Base-by-base conservation (phyloP, 2,329 filamentous ascomycete genomes). In the Nemania diffusa region DNA sequence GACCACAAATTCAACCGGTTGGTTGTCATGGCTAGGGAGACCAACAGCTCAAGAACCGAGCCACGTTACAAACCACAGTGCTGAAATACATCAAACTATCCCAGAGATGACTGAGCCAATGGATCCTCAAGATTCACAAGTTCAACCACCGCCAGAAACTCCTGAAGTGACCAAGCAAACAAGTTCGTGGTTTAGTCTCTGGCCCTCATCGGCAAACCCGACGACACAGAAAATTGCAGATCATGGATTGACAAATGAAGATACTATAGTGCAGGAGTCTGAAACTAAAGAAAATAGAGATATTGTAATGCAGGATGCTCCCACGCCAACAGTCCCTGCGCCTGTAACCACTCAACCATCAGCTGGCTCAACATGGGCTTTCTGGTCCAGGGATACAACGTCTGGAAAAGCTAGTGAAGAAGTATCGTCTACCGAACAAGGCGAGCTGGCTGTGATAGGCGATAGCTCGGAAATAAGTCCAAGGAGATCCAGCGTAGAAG, bases 291-390 rank as follows among this genome's bases (percentile, higher is more conserved):
- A 79, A 34, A 68, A 78, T 1, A 79, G 81, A 5, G 81, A 85
- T 69, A 74, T 84, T 71, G 73, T 80, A 69, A 77, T 83, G 79
- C 64, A 82, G 53, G 82, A 87, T 71, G 80, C 80, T 2, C 75
- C 80, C 4, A 63, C 77, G 15, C 61, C 76, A 15, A 74, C 77
- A 8, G 67, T 52, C 63, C 53, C 53, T 2, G 68, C 57, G 22
- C 61, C 74, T 37, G 52, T 70, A 65, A 64, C 40, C 62, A 76
- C 34, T 68, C 79, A 62, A n/a, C 84, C 84, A 5, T 81, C 84
- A 17, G 81, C 83, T 20, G 87, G 87, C 13, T 91, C 91, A 0
- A 92, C 90, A 0, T 95, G 92, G 92, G 92, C 90, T 0, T 94
- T 95, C 71, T 95, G 92, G 92, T 93, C 90, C 15, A 87, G 85